Base-by-base conservation (phyloP, 2,329 filamentous ascomycete genomes). In the Fonsecaea pugnacius region DNA sequence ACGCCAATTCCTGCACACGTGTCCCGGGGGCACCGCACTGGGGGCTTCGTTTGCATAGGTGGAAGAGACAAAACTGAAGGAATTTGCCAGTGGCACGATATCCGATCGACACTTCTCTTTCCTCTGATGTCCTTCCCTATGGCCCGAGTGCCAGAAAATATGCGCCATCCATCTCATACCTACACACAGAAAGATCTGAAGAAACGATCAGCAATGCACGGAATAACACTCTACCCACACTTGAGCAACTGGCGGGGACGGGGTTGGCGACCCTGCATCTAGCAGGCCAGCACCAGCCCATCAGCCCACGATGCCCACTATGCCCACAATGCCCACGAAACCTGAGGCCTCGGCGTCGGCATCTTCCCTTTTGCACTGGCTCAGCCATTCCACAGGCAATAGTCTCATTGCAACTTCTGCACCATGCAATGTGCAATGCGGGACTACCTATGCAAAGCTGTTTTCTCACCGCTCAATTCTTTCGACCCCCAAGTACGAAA, bases 401-500 rank as follows among this genome's bases (percentile, higher is more conserved):
- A 59, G 57, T 59, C 27, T 52, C 30, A 35, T 33, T 52, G 46
- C 48, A 33, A 21, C 27, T 38, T 46, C 61, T 63, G 60, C 60
- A 54, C 55, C 38, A 56, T 62, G 46, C 50, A 58, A 58, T 59
- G 56, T 59, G 56, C 48, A 40, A 59, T 51, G 58, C 58, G 33
- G 52, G 18, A 46, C 32, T 40, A 16, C 62, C 38, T 14, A 35
- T 52, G 43, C 53, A 56, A 57, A 57, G 30, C 16, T 18, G n/a
- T 12, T 18, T 18, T 52, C 27, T 40, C 61, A 63, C 64, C 64
- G 64, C 64, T 62, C 54, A 54, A 35, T 40, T 24, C 55, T 21
- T 18, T 54, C 33, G 30, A 54, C 38, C 27, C 48, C 32, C 30
- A 53, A 57, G 43, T 18, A 52, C 38, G 35, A 18, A 33, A 18